Evolutionary conservation across 306 rosid species (phyloP), one percentile per base, ranked within the genome.

Genomic region (Dalbergia oliveri): DNA sequence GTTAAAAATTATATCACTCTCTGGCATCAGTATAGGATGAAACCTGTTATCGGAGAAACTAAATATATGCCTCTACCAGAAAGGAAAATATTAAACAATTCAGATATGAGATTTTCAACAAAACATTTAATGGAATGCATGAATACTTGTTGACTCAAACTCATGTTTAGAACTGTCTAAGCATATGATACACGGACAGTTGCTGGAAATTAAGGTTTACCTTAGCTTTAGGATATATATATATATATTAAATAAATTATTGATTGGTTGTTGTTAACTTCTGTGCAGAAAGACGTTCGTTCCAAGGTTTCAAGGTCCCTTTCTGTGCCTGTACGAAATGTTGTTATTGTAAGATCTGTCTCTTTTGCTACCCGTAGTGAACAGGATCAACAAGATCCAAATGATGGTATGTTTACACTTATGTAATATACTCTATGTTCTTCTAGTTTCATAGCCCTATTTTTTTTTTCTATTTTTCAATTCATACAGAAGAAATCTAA

Each of bases 251-350:
- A 11, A 9, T 26, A 47, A 51, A 63, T 43, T 19, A 39, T 41
- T 35, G 9, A 6, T 19, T 79, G 74, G 23, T 59, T 81, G 23
- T 19, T 64, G 21, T 86, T 82, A 61, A 81, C 73, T 72, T 50
- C 75, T 79, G 31, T 73, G 92, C 94, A 95, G 99, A 93, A 91
- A 88, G 97, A 76, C 16, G 86, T 6, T 6, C 85, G 74, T 63
- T 72, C 92, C 39, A 82, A 87, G 83, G 96, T 95, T 83, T 93
- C 97, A 66, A 91, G 99, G 87, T 95, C 98, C 83, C 88, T 95
- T 44, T 90, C 99, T 11, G 82, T 94, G 75, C 97, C 98, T 50
- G 93, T 87, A 73, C 81, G 87, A 82, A 92, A 88, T 81, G 82
- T 90, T 62, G 90, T 95, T 73, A 88, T 93, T 75, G 92, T 93